Base-by-base conservation (phyloP, 306 rosid genomes). In the Rubus idaeus region DNA sequence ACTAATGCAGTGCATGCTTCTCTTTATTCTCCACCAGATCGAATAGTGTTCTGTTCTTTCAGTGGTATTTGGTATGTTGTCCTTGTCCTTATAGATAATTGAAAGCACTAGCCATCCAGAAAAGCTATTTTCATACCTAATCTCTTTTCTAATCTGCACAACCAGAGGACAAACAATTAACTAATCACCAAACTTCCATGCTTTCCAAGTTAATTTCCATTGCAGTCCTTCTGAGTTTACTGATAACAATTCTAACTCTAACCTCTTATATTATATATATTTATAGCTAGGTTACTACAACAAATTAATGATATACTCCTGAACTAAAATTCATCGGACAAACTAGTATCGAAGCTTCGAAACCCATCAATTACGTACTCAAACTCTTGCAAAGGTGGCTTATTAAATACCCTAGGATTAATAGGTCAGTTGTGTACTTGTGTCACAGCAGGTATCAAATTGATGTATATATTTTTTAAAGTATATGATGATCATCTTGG, bases 11-110 rank as follows among this genome's bases (percentile, higher is more conserved):
- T 53, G 63, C 50, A 35, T 78, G 80, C 71, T 81, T 52, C 84
- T 85, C 93, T 94, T 94, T 90, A 88, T 94, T 82, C 86, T 86
- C 96, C 97, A 90, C 90, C 87, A 83, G 44, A 30, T 30, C 35
- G 35, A 30, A 30, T 30, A 30, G 35, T 30, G 35, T 30, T 30
- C 35, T 78, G 89, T 81, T 87, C 69, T 77, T 73, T 78, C 64
- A 73, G 90, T 80, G 88, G 88, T 78, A 78, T 87, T 84, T 88
- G 90, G 92, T 88, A 72, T 52, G 74, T 84, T 86, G 84, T 77
- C 78, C 16, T 86, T 94, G 93, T 94, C 97, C 73, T 86, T 88
- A 63, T 68, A 89, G 90, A 86, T 89, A 77, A 89, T 89, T 85
- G 90, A 78, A 67, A 68, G 85, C 90, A 90, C 84, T 87, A 79